phyloP scores from a whole-genome alignment of 129 eudicot species.

The Escallonia herrerae region DNA sequence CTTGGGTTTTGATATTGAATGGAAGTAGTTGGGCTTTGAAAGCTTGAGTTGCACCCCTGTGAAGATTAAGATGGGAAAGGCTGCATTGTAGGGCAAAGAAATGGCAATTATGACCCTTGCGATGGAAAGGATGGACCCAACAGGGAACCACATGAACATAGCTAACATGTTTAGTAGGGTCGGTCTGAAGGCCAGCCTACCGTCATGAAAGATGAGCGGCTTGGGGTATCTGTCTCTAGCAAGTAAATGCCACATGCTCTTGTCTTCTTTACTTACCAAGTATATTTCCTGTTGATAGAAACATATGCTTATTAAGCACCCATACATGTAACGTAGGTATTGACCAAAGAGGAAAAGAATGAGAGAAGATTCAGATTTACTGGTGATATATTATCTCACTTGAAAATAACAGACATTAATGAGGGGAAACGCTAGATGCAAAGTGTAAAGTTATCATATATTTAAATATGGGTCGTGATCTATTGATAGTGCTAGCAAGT shows the following conservation, averaged over 20 bases:
- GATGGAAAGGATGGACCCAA: constrained; percentile 35
- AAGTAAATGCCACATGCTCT: constrained; percentile 29
- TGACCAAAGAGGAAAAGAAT: too few species aligned
- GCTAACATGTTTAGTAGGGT: constrained; percentile 32
- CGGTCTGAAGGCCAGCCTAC: constrained; percentile 64
- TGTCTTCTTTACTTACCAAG: constrained; percentile 32
- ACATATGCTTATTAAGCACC: too few species aligned
- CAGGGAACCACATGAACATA: constrained; percentile 65
- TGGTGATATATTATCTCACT: too few species aligned
- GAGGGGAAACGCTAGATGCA: neutral
- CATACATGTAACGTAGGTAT: neutral
- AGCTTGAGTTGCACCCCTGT: constrained; percentile 38
- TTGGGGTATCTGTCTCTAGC: constrained; percentile 54
- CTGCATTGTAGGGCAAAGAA: constrained; percentile 19
- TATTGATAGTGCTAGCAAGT: too few species aligned
- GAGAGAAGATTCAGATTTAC: neutral
- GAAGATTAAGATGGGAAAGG: constrained; percentile 27
- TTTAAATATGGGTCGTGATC: too few species aligned
- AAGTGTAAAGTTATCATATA: too few species aligned
- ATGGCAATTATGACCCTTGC: constrained; percentile 28
- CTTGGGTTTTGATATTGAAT: neutral
- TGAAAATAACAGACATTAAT: too few species aligned
- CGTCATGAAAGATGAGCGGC: constrained; percentile 66
- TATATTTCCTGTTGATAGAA: constrained; percentile 40
- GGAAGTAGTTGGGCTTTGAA: constrained; percentile 16